Base-by-base conservation (phyloP, 2,329 filamentous ascomycete species). In the Talaromyces islandicus region DNA sequence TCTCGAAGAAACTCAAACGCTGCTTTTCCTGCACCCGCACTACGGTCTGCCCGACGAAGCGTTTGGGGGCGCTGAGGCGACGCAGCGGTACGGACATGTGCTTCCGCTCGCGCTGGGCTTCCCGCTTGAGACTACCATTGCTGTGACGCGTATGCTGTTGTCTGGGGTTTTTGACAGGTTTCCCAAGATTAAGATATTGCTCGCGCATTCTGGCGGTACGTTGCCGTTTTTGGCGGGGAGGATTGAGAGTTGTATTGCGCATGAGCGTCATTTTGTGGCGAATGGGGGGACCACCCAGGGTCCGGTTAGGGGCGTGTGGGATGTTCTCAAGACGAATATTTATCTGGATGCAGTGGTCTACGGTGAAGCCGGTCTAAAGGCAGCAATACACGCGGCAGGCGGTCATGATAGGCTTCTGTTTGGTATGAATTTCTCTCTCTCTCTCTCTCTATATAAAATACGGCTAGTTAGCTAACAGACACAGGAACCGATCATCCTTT, bases 101-200 rank as follows among this genome's bases (percentile, higher is more conserved):
- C 80, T 97, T 2, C 90, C 92, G 0, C 79, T 97, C 0, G 90
- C 91, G 0, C 78, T 97, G 3, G 92, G 92, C 0, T 96, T 96
- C 71, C 92, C 92, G 0, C 84, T 97, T 65, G 92, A 97, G 76
- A 97, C 92, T 0, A 96, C 92, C 1, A 93, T 97, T 66, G 91
- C 92, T 0, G 87, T 96, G 2, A 86, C 90, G 4, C 82, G 92
- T 53, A 95, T 97, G 91, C 87, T 91, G 58, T 79, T 97, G n/a
- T 84, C 88, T 0, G 90, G 91, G 0, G 89, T 95, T 0, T 96
- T 94, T 73, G 91, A 96, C 72, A 81, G 84, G 10, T 88, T 91
- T 51, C 83, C 83, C 0, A 77, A 79, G 9, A 75, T 97, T 63
- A 81, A 85, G 24, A 86, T 97, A 69, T 79, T 97, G 58, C 80